A percentile compares a stretch with the other conserved stretches of the same genome.
phyloP scores from a whole-genome alignment of 108 stramenopile species.

The Fragilariopsis cylindrus region DNA sequence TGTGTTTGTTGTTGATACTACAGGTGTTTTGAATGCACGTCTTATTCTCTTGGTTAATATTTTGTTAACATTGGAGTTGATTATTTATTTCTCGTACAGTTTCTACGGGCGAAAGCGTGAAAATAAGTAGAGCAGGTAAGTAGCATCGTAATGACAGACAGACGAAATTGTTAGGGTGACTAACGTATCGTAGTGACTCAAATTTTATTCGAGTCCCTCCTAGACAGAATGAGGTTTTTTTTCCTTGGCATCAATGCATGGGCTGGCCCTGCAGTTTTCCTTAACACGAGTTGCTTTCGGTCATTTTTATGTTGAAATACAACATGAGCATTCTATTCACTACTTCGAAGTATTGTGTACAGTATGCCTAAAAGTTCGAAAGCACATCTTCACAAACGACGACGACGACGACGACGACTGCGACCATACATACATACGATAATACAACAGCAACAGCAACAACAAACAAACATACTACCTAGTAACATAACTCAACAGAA shows the following conservation, averaged over 20 bases:
- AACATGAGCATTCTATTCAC: no score
- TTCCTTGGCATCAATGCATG: no score
- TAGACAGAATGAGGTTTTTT: no score
- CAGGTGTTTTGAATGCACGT: neutral
- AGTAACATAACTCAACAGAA: neutral
- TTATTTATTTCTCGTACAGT: neutral
- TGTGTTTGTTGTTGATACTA: neutral
- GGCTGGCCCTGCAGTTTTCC: no score
- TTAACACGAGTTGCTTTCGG: no score
- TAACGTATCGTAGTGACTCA: no score
- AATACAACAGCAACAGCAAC: neutral
- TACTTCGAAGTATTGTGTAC: no score
- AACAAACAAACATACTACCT: no score
- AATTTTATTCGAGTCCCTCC: no score
- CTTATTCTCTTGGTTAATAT: neutral
- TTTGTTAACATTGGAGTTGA: neutral
- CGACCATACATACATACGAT: neutral
- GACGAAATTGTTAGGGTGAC: neutral
- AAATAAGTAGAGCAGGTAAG: neutral
- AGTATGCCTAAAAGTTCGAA: no score
- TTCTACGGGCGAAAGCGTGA: neutral
- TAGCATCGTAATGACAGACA: neutral
- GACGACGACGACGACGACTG: neutral
- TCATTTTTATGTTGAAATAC: no score
- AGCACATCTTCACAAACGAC: neutral